Percentiles rank a stretch among this genome's conserved stretches.
phyloP scores from a whole-genome alignment of 192 early-diverging fungal genomes.

The Phlyctochytrium bullatum region DNA sequence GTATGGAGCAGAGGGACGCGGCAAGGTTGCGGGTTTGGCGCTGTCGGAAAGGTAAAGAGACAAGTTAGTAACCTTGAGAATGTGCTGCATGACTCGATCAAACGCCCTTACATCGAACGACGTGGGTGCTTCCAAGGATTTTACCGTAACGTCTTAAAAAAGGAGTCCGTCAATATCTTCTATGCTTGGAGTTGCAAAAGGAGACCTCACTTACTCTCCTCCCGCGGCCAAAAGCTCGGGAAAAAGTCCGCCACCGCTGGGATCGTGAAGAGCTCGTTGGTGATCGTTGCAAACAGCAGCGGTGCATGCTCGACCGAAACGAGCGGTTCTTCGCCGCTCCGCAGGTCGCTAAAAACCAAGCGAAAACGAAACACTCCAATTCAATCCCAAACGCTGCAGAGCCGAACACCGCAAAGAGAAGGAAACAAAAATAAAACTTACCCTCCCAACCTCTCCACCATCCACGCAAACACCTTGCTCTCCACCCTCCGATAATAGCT shows the following conservation, averaged over 20 bases:
- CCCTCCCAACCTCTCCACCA: constrained; percentile 5
- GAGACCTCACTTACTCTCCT: neutral
- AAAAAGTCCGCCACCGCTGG: constrained; percentile 9
- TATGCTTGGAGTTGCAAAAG: neutral
- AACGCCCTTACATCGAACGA: constrained; percentile 18
- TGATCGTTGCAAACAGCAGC: constrained; percentile 10
- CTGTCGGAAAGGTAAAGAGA: too few species aligned
- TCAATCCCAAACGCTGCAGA: too few species aligned
- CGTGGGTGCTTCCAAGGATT: constrained; percentile 8
- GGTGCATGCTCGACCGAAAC: constrained; percentile 11
- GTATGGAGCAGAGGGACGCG: constrained; percentile 5
- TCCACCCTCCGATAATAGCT: constrained; percentile 21
- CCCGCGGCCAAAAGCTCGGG: constrained; percentile 1
- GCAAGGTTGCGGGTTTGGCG: constrained; percentile 14
- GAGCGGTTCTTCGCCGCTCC: constrained; percentile 11
- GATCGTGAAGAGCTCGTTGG: constrained; percentile 19
- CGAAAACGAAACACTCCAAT: too few species aligned
- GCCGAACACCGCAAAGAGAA: too few species aligned
- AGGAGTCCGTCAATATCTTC: neutral
- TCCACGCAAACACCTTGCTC: constrained; percentile 7
- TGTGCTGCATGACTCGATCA: neutral
- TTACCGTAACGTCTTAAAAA: neutral
- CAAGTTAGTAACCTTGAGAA: neutral
- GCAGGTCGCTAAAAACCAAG: too few species aligned
- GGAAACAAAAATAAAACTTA: neutral